Base-by-base conservation (phyloP, 1,139 yeast genomes). In the Yamadazyma dendronema region DNA sequence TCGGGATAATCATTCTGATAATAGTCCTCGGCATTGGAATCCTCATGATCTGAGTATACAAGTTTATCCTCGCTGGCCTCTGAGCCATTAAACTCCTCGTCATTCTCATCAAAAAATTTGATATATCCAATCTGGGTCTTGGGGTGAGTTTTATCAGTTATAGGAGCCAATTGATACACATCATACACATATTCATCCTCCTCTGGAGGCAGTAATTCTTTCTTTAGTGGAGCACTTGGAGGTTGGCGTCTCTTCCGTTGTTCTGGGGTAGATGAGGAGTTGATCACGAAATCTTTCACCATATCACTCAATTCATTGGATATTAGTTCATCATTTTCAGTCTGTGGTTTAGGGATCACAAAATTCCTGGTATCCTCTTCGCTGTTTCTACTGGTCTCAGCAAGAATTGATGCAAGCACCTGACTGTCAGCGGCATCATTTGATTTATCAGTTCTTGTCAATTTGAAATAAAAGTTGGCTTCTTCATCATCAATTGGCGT, bases 1-100 rank as follows among this genome's bases (percentile, higher is more conserved):
- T 88, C 95, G 0, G 98, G 98, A 53, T 92, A 92, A 54, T 92
- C 97, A 59, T 92, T 92, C 52, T 81, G 80, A 57, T 92, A 92
- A 52, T 81, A 90, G 43, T 86, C 89, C 60, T 92, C 97, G 11
- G 96, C 96, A 44, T 67, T 67, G 3, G 72, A 66, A 43, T 67
- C 74, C 37, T 67, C 74, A 37, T 67, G 65, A 40, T 69, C 75
- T 0, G 73, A 64, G 28, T 57, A 52, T 3, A 50, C 42, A 3
- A 63, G 77, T 23, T 74, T 80, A 23, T 76, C 83, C 23, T 66
- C 75, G 12, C 67, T 63, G 35, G 69, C 65, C 17, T 40, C 47
- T 14, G 39, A 42, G 13, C 41, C 40, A 34, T 46, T 43, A 29
- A 44, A 41, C 24, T 46, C 48, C 16, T 69, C 61, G 24, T 81